Conservation (phyloP, 495 filamentous ascomycete species). For the Penicillium lividum region DNA sequence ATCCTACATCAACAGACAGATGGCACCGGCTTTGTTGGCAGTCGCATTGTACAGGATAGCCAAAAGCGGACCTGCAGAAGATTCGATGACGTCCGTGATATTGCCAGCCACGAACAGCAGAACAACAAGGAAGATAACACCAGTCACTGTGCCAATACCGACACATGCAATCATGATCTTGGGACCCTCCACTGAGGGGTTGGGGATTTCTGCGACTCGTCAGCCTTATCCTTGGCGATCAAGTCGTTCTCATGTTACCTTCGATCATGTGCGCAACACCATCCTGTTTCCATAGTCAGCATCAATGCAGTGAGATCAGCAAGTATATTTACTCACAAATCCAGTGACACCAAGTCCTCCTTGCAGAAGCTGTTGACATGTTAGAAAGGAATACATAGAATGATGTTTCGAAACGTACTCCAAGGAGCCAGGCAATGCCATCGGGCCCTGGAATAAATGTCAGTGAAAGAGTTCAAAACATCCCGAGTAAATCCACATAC, state of each 20-base stretch:
- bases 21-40: slow-evolving; percentile 60
- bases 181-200: slow-evolving; percentile 64
- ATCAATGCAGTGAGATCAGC: background rate
- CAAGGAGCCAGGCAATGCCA: slow-evolving; percentile 64
- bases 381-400: slow-evolving; percentile 19
- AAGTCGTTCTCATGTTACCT: slow-evolving; percentile 23
- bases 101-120: slow-evolving; percentile 65
- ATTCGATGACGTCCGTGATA: slow-evolving; percentile 59
- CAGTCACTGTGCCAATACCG: slow-evolving; percentile 65
- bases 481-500: slow-evolving; percentile 27
- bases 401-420: slow-evolving; percentile 35
- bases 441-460: slow-evolving; percentile 47
- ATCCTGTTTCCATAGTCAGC: slow-evolving; percentile 36
- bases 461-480: background rate
- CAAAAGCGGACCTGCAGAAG: slow-evolving; percentile 63
- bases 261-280: slow-evolving; percentile 57
- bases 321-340: slow-evolving; percentile 41
- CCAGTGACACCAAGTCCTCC: slow-evolving; percentile 62
- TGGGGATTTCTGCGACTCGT: slow-evolving; percentile 61
- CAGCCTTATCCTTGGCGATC: slow-evolving; percentile 1
- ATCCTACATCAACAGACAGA: slow-evolving; percentile 66
- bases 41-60: slow-evolving; percentile 74
- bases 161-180: slow-evolving; percentile 75
- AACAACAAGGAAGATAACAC: slow-evolving; percentile 66
- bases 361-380: slow-evolving; percentile 49